phyloP scores from a whole-genome alignment of 768 basidiomycete genomes.

The Mycena metata region DNA sequence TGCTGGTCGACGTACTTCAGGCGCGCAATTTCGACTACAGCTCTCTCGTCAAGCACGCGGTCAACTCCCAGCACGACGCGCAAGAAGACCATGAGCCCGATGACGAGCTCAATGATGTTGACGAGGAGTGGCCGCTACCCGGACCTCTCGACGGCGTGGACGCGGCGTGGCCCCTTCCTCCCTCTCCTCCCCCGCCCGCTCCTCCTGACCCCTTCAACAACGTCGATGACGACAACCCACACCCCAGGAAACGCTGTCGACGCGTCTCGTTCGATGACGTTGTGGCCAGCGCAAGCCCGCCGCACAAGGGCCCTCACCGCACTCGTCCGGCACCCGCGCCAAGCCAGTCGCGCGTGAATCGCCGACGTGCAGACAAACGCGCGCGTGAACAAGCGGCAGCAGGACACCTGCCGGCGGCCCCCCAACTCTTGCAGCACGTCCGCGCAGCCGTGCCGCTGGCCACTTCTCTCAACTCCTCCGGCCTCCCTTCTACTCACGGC shows the following conservation, averaged over 20 bases:
- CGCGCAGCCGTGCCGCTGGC: neutral
- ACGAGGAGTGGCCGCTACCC: neutral
- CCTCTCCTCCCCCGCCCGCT: neutral
- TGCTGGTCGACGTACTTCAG: neutral
- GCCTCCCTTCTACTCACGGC: constrained; percentile 3
- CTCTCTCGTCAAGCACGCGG: neutral
- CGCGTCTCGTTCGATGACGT: neutral
- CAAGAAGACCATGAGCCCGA: neutral
- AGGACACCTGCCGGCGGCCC: too few species aligned
- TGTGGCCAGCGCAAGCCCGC: neutral
- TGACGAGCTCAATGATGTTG: neutral
- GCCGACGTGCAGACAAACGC: too few species aligned
- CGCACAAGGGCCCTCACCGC: constrained; percentile 10
- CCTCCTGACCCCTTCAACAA: neutral
- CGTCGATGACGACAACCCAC: neutral
- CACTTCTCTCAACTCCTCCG: neutral
- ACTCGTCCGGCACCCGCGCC: neutral
- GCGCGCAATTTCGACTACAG: neutral
- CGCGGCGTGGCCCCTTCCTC: neutral
- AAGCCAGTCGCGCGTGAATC: too few species aligned
- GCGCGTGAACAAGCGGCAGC: too few species aligned
- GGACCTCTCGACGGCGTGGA: neutral
- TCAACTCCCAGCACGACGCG: neutral
- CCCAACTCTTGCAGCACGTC: too few species aligned
- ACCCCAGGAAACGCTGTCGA: neutral